Evolutionary conservation across 441 rosid genomes (phyloP), one percentile per base, ranked within the genome.

Genomic region (Cnidoscolus chayamansa): DNA sequence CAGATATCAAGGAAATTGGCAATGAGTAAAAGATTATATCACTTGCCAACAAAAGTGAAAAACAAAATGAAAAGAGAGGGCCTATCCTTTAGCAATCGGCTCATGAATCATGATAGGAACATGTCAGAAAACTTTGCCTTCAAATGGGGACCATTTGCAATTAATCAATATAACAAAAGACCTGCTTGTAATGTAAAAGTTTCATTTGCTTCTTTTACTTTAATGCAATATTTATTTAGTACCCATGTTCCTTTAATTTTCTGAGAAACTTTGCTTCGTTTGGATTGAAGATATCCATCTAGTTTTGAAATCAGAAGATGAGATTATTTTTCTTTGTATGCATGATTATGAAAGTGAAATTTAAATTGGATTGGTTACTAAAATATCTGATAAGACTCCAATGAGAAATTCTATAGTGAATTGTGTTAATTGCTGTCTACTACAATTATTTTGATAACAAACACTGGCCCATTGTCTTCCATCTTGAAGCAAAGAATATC

Each of bases 81-180:
- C 30, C 62, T 10, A 30, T 12, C 1, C 25, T 73, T 49, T 74
- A 68, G 68, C 68, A 60, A 60, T 63, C 25, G 56, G 50, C 48
- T 71, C 65, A 47, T 69, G 73, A 63, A 47, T 71, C 65, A 47
- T 63, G 73, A 63, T 47, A 55, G 78, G 16, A 75, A 69, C 74
- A 20, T 55, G 75, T 53, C 75, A 63, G 25, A 4, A 54, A 49
- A 7, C 51, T 35, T 63, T 63, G 37, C 2, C 19, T 7, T 12
- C 72, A 68, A 2, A 13, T 32, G 62, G 62, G 77, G 77, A 74
- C 77, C 77, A 74, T 50, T 50, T 8, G n/a, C 19, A 32, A 37
- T 20, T n/a, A 16, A 10, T 48, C 4, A 53, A 61, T 47, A 47
- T 12, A 48, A 1, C 20, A 40, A 31, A 58, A 17, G 37, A 57